phyloP scores from a whole-genome alignment of 441 rosid species.

The Brassica hybrid region DNA sequence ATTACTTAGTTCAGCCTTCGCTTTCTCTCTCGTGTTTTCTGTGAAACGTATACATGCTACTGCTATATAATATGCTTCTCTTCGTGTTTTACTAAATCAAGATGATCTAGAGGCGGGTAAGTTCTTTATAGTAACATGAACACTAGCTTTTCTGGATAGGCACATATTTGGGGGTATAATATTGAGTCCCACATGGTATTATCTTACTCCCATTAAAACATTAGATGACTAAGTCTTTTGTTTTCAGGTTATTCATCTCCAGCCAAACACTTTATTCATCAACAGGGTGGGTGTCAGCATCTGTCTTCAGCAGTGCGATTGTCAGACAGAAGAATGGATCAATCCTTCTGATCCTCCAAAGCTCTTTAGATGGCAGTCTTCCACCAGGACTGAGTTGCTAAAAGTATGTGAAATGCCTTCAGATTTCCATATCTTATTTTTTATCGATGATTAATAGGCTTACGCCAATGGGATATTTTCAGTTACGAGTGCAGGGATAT shows the following conservation, averaged over 20 bases:
- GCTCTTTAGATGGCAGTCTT: slow-evolving; percentile 79
- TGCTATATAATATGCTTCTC: slow-evolving; percentile 20
- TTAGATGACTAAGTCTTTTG: slow-evolving; percentile 17
- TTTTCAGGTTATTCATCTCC: slow-evolving; percentile 92
- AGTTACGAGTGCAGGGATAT: slow-evolving; percentile 83
- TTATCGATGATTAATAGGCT: slow-evolving; percentile 30
- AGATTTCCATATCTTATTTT: slow-evolving; percentile 15
- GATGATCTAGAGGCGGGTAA: slow-evolving; percentile 28
- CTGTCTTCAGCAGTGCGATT: slow-evolving; percentile 91
- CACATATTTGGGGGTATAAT: slow-evolving; percentile 1
- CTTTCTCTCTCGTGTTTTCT: slow-evolving; percentile 20
- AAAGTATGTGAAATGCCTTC: slow-evolving; percentile 45
- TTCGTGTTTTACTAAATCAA: background rate
- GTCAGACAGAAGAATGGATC: slow-evolving; percentile 81
- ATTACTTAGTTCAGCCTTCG: slow-evolving; percentile 17
- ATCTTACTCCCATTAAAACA: slow-evolving; percentile 22
- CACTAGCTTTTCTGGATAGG: slow-evolving; percentile 7
- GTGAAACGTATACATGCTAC: background rate
- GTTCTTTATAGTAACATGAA: slow-evolving; percentile 16
- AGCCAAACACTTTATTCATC: slow-evolving; percentile 85
- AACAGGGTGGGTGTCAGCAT: slow-evolving; percentile 82
- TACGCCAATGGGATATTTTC: slow-evolving; percentile 33
- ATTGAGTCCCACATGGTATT: slow-evolving; percentile 19
- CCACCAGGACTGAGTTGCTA: slow-evolving; percentile 66
- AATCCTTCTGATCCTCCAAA: slow-evolving; percentile 93